Conservation (phyloP, 139 green algal species). For the Picochlorum sp. region DNA sequence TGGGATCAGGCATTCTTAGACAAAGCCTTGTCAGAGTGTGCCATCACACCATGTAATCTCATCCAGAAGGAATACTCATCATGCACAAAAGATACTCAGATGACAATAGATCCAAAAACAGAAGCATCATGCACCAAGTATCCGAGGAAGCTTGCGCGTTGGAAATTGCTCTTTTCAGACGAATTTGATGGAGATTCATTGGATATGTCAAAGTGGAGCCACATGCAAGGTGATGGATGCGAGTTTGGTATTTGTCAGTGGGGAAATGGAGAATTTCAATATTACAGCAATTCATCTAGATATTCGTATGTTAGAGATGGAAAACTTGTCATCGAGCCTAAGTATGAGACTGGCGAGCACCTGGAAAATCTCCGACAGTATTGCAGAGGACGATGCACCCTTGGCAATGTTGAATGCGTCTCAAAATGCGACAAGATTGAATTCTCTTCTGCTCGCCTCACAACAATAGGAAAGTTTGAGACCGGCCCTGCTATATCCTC, state of each 20-base stretch:
- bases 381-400: constrained; percentile 1
- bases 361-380: constrained; percentile 8
- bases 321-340: neutral
- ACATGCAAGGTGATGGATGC: constrained; percentile 5
- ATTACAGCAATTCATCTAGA: constrained; percentile 5
- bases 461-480: constrained; percentile 3
- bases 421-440: neutral
- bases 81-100: neutral
- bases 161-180: constrained; percentile 10
- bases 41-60: neutral
- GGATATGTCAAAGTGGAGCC: constrained; percentile 3
- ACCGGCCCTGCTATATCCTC: neutral
- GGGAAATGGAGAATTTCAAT: constrained; percentile 12
- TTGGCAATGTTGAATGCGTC: neutral
- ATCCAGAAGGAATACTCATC: neutral
- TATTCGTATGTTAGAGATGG: constrained; percentile 5
- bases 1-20: neutral
- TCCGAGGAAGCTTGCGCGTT: neutral
- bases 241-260: constrained; percentile 9
- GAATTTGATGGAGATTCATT: constrained; percentile 4
- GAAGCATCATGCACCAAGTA: too few relatives aligned
- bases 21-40: neutral
- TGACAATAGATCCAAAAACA: too few relatives aligned
- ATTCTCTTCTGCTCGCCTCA: constrained; percentile 6
- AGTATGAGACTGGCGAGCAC: constrained; percentile 4